Percentiles rank a stretch among this genome's conserved stretches.
These are phyloP conservation scores for Combretum micranthum DNA, from an alignment of 345 rosid species.

Conservation along the genomic window DNA sequence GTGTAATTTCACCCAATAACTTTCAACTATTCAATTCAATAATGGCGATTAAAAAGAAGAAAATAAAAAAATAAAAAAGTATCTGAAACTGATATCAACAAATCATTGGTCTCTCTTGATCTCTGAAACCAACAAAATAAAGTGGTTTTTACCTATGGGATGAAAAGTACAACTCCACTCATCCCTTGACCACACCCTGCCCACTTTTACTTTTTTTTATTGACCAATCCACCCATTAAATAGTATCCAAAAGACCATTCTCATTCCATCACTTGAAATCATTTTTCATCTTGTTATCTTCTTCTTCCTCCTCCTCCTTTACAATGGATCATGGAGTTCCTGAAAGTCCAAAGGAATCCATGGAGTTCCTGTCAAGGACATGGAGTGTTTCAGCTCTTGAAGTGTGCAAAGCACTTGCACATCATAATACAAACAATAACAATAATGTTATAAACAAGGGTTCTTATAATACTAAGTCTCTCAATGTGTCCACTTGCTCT, in stretches of 20 bases:
- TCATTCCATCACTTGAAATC: neutral
- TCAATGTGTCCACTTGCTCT: constrained; percentile 29
- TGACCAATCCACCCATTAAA: neutral
- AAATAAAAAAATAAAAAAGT: no score
- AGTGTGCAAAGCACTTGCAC: constrained; percentile 62
- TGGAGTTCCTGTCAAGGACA: constrained; percentile 91
- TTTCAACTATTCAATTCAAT: no score
- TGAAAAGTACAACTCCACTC: no score
- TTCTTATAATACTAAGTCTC: constrained; percentile 21
- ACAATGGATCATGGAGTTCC: neutral
- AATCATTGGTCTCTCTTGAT: no score
- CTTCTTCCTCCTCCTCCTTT: no score
- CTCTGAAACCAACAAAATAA: no score
- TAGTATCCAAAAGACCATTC: no score
- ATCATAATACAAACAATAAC: neutral
- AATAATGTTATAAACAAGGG: neutral
- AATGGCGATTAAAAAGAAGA: no score
- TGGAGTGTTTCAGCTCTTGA: constrained; percentile 83
- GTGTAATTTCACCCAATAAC: no score
- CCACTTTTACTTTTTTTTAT: neutral
- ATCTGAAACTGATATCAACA: no score
- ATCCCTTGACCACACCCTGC: neutral
- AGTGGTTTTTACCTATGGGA: no score
- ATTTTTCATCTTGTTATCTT: no score
- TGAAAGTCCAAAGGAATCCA: constrained; percentile 46